A percentile compares a stretch with the other conserved stretches of the same genome.
These are phyloP conservation scores for Penicillium bialowiezense DNA, from an alignment of 495 filamentous ascomycete species.

Conservation along the genomic window DNA sequence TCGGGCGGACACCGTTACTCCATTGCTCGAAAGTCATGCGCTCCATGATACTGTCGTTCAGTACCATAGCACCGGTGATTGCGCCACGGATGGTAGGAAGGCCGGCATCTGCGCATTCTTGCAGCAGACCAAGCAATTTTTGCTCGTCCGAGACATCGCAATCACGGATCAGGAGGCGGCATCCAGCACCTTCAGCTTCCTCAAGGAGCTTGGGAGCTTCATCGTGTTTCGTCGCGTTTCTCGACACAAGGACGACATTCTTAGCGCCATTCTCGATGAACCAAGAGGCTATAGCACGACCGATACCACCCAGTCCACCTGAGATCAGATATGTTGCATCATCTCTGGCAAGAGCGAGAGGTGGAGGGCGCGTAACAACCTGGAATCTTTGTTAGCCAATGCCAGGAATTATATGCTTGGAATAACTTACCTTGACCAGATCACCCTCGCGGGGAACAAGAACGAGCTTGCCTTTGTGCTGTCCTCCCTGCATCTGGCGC, in stretches of 20 bases:
- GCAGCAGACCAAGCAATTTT: too few relatives aligned
- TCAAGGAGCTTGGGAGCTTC: too few relatives aligned
- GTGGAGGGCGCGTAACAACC: constrained; percentile 43
- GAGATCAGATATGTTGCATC: constrained; percentile 46
- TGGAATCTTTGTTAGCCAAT: background rate
- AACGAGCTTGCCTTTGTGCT: constrained; percentile 20
- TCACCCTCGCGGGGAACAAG: background rate
- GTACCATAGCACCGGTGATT: constrained; percentile 31
- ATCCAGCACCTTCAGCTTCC: too few relatives aligned
- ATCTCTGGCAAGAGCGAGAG: too few relatives aligned
- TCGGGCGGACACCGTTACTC: constrained; percentile 7
- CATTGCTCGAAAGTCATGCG: constrained; percentile 19
- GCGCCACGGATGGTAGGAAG: constrained; percentile 25
- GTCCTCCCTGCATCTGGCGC: constrained; percentile 36
- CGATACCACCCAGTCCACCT: constrained; percentile 54
- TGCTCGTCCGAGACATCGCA: too few relatives aligned
- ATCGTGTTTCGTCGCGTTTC: background rate
- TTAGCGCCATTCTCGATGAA: constrained; percentile 54
- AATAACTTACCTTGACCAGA: too few relatives aligned
- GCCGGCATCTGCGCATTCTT: background rate
- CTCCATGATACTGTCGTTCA: constrained; percentile 22
- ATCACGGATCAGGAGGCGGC: too few relatives aligned
- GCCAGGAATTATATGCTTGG: background rate
- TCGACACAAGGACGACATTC: constrained; percentile 44
- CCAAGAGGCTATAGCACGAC: constrained; percentile 51